Base-by-base conservation (phyloP, 805 yeast species). In the Myxozyma kluyveri region DNA sequence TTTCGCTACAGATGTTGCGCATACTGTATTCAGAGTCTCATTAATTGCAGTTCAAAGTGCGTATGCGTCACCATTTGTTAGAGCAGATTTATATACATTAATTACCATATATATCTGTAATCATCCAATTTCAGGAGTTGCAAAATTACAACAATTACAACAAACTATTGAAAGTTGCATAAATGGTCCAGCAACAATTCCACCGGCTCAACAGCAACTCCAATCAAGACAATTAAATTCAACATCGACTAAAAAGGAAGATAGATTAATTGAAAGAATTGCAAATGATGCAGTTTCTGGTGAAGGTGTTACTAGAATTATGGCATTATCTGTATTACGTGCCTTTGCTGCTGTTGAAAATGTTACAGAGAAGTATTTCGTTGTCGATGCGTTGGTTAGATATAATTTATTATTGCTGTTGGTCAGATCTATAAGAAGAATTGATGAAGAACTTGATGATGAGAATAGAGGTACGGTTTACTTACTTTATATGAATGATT, bases 271-370 rank as follows among this genome's bases (percentile, higher is more conserved):
- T 24, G 82, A 80, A 18, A 74, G 78, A 1, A 75, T 88, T 29
- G 83, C 88, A 63, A 81, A 80, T 54, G 98, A 93, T 69, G 83
- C 93, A 0, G 78, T 88, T 14, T 75, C 81, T 48, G 88, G 90
- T 2, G 93, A 86, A 60, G 93, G 91, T 1, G 72, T 84, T 0
- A 77, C 84, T 5, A 77, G 93, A 59, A 77, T 89, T 9, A 82
- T 91, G 0, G 83, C 96, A 1, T 72, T 90, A 12, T 65, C 88
- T n/a, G 71, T 90, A 12, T 67, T 93, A 56, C 95, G 88, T 61
- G 75, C 84, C 1, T 68, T 83, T 45, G 75, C 82, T 24, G 82
- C 80, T 51, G 66, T 82, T 35, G 77, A 84, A 1, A 74, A 76
- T 29, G 62, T 69, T n/a, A 73, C 74, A 19, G 73, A 78, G 38